Base-by-base conservation (phyloP, 2,329 filamentous ascomycete species). In the Chaetomiaceae sp. region DNA sequence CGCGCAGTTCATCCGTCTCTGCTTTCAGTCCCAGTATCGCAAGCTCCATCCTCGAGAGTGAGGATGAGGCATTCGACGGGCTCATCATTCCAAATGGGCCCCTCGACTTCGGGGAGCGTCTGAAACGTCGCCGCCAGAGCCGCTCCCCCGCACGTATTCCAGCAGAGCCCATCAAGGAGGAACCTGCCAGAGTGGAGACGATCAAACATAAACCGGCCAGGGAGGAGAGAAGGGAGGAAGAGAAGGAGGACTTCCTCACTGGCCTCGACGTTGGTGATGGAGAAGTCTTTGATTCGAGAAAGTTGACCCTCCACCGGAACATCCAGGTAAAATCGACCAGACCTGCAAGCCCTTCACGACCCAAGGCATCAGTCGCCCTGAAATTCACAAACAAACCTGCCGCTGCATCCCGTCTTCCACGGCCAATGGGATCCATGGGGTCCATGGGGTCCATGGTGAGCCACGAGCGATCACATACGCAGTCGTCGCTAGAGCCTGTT, bases 31-130 rank as follows among this genome's bases (percentile, higher is more conserved):
- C 93, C 13, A 97, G 91, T 66, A 80, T 95, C 50, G 88, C 90
- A 17, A 97, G 92, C 68, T 93, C 88, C 57, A 83, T 95, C 60
- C 96, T 90, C 9, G 93, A 96, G 71, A 97, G 91, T 64, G 92
- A 96, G 64, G 91, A 96, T 59, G 92, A 97, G 67, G 86, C 87
- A 6, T 79, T 97, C 54, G 88, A 93, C 54, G 92, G 92, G n/a
- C 77, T 99, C 13, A 75, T 96, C 17, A 75, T 97, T 16, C 93
- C 93, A 0, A 78, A 80, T 48, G 91, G 90, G 1, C 89, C 89
- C 17, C 75, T 99, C 46, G 85, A 96, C 67, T 87, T 97, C 62
- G 80, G 81, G 35, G 85, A 89, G 57, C 83, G 89, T 46, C 73
- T 97, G 37, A 84, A 86, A 61, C 84, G 83, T 63, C 79, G 87